Evolutionary conservation across 139 green algal genomes (phyloP).

Genomic region (Chlamydomonas sp.): DNA sequence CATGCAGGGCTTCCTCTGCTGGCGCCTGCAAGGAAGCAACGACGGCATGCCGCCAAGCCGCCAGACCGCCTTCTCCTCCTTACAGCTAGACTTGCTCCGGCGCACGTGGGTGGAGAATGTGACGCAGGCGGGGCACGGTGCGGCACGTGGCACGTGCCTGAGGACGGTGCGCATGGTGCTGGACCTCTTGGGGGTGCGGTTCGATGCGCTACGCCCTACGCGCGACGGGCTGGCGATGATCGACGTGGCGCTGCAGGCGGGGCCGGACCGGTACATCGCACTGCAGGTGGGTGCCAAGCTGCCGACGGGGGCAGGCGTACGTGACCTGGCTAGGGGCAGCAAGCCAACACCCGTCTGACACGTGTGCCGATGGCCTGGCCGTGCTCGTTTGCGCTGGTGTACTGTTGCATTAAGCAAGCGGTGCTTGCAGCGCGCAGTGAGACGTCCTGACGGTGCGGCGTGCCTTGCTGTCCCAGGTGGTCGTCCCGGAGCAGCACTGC

Average conservation of each 20-base stretch:
- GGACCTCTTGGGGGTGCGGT: conserved; percentile 7
- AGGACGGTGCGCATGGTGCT: neutral
- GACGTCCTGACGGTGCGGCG: too few species aligned
- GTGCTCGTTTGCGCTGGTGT: too few species aligned
- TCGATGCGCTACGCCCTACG: conserved; percentile 28
- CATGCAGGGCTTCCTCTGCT: conserved; percentile 22
- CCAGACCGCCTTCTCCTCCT: conserved; percentile 7
- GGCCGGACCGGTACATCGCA: conserved; percentile 22
- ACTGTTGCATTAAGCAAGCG: too few species aligned
- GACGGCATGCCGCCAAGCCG: neutral
- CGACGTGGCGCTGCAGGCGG: conserved; percentile 41
- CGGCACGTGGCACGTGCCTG: neutral
- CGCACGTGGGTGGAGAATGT: conserved; percentile 25
- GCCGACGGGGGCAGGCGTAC: neutral
- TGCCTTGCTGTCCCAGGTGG: neutral
- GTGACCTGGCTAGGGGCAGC: neutral
- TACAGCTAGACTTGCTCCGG: conserved; percentile 42
- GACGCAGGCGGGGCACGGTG: neutral
- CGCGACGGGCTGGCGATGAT: conserved; percentile 38
- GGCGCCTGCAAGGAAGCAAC: neutral
- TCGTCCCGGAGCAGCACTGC: conserved; percentile 1
- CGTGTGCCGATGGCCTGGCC: neutral
- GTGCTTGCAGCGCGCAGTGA: too few species aligned
- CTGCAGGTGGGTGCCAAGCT: conserved; percentile 27
- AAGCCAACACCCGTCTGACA: neutral